Evolutionary conservation across 352 stramenopile species (phyloP).

Genomic region (Globisporangium nunn): DNA sequence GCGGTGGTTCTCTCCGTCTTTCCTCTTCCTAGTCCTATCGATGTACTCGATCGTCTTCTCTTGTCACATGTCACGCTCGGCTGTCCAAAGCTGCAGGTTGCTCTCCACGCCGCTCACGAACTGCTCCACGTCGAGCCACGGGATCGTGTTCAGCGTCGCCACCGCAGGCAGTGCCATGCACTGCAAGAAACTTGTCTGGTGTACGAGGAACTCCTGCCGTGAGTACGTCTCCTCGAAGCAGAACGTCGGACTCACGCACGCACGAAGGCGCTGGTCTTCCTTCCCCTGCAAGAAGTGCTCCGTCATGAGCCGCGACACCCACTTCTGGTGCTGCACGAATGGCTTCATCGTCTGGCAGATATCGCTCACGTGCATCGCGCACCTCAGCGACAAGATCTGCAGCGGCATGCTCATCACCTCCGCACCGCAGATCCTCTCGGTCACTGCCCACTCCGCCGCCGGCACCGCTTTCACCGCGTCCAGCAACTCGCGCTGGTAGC

Average conservation of each 20-base stretch:
- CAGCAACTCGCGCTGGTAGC: slow-evolving; percentile 73
- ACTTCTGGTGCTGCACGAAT: slow-evolving; percentile 65
- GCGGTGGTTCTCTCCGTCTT: not conserved
- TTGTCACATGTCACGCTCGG: slow-evolving; percentile 6
- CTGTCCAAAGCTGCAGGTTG: slow-evolving; percentile 48
- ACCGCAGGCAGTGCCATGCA: slow-evolving; percentile 49
- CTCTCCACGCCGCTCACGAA: slow-evolving; percentile 49
- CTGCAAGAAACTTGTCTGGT: slow-evolving; percentile 56
- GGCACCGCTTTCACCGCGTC: slow-evolving; percentile 35
- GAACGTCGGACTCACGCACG: slow-evolving; percentile 34
- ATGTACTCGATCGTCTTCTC: not conserved
- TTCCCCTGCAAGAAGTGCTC: slow-evolving; percentile 70
- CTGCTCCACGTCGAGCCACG: slow-evolving; percentile 44
- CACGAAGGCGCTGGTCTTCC: slow-evolving; percentile 37
- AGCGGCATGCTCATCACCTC: slow-evolving; percentile 34
- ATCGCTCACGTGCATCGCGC: slow-evolving; percentile 77
- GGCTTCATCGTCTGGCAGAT: slow-evolving; percentile 84
- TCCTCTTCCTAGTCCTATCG: not conserved
- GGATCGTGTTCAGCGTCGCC: slow-evolving; percentile 48
- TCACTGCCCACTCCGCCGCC: slow-evolving; percentile 30
- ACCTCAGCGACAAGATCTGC: slow-evolving; percentile 46
- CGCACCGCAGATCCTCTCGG: slow-evolving; percentile 14
- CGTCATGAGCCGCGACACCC: slow-evolving; percentile 63
- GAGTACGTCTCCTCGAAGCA: slow-evolving; percentile 52
- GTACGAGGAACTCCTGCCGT: slow-evolving; percentile 36